A percentile compares a stretch with the other conserved stretches of the same genome.
Conservation (phyloP, 768 basidiomycete genomes). For the Russula brevipes region DNA sequence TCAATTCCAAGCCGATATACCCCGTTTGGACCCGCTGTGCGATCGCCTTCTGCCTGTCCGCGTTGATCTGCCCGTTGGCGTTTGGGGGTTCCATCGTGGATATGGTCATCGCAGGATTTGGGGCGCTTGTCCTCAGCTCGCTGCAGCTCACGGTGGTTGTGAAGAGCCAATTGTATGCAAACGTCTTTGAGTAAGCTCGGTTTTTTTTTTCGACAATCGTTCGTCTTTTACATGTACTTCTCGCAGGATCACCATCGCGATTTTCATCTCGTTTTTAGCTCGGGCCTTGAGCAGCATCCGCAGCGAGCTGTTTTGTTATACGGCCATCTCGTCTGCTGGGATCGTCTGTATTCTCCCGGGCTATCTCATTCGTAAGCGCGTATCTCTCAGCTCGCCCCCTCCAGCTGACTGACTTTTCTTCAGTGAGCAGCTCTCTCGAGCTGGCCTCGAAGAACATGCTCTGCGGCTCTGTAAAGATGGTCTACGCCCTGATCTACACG, state of each 20-base stretch:
- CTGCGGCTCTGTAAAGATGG: constrained; percentile 78
- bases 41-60: constrained; percentile 64
- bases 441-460: constrained; percentile 79
- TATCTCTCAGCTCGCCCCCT: background rate
- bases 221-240: background rate
- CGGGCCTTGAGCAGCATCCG: constrained; percentile 77
- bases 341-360: constrained; percentile 88
- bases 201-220: background rate
- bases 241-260: constrained; percentile 70
- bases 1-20: constrained; percentile 62
- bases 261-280: constrained; percentile 72
- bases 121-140: constrained; percentile 61
- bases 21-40: constrained; percentile 53
- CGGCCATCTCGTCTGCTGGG: constrained; percentile 79
- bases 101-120: constrained; percentile 68
- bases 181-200: constrained; percentile 76
- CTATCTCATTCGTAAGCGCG: constrained; percentile 62
- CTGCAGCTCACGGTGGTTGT: constrained; percentile 67
- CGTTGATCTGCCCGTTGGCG: constrained; percentile 75
- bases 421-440: constrained; percentile 75
- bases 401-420: constrained; percentile 13
- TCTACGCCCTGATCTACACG: constrained; percentile 78
- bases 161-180: constrained; percentile 76
- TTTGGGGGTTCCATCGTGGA: constrained; percentile 79
- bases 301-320: constrained; percentile 77